Percentiles rank a stretch among this genome's conserved stretches.
Conservation (phyloP, 192 early-diverging fungal species). For the Helicostylum pulchrum region DNA sequence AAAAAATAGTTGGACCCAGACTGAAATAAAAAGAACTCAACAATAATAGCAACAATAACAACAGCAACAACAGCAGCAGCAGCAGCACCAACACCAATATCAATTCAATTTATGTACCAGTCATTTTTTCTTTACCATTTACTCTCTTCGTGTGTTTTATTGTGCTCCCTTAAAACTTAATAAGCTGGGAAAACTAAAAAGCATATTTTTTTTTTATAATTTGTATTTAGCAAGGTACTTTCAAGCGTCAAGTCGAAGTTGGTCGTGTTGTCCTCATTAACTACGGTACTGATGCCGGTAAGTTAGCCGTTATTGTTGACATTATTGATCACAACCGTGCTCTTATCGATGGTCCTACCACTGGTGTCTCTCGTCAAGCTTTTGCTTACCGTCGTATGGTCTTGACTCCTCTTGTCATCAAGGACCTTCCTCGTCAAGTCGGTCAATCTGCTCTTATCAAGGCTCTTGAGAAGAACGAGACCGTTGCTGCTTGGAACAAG, state of each 20-base stretch:
- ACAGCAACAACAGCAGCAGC: no score
- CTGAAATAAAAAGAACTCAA: no score
- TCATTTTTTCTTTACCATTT: not conserved
- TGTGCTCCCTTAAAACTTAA: not conserved
- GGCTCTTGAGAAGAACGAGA: slow-evolving; percentile 81
- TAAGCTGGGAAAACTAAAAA: not conserved
- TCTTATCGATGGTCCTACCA: slow-evolving; percentile 97
- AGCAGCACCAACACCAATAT: no score
- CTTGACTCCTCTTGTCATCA: slow-evolving; percentile 87
- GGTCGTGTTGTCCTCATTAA: slow-evolving; percentile 97
- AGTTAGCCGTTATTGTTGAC: slow-evolving; percentile 98
- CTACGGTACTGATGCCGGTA: slow-evolving; percentile 91
- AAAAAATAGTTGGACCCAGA: no score
- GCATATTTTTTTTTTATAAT: not conserved
- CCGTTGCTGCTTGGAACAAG: slow-evolving; percentile 78
- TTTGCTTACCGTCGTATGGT: slow-evolving; percentile 87
- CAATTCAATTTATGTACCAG: not conserved
- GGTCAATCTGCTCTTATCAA: slow-evolving; percentile 74
- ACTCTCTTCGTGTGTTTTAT: no score
- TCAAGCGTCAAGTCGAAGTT: slow-evolving; percentile 94
- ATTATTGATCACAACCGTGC: slow-evolving; percentile 99
- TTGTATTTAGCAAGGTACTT: slow-evolving; percentile 51
- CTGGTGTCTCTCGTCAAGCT: slow-evolving; percentile 83
- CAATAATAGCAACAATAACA: no score
- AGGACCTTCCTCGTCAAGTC: slow-evolving; percentile 79